Evolutionary conservation across 140 eudicot species (phyloP), one percentile per base, ranked within the genome.

Genomic region (Cichorium intybus): DNA sequence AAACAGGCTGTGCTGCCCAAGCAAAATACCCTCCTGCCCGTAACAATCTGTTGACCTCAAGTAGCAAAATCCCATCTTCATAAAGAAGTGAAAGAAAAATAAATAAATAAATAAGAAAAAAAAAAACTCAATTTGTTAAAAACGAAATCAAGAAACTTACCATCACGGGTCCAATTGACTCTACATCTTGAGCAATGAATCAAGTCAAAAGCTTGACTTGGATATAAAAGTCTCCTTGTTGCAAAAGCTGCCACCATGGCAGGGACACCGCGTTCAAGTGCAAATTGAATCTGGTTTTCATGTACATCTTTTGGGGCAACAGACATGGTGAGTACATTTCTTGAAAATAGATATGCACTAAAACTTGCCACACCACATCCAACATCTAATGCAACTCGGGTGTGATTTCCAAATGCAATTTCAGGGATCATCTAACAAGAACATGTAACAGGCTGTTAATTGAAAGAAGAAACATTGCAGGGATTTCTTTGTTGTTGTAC

Each of bases 351-450:
- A 84, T 88, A 92, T 2, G 99, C 99, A 41, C 95, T 95, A 67
- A 92, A 92, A 82, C 99, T 92, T n/a, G 99, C 99, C 28, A 92
- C 99, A 61, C 99, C 99, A 73, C 99, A 92, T 64, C 99, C 99
- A 53, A 88, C 93, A 69, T 92, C 99, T 77, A 92, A 75, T 28
- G 71, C 96, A 73, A 92, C 85, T 27, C 96, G 92, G 4, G 95
- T 85, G 50, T 72, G 91, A 52, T 55, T 75, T 53, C 99, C 99
- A 78, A 92, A 88, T n/a, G 95, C 84, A 60, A 92, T 85, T 20
- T 81, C 96, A 64, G 96, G 96, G 62, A 92, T 24, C 99, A 92
- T 88, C 99, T 92, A 70, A 29, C 65, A 55, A 68, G 26, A 34
- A 0, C 58, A 56, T 49, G 60, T 50, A 68, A 24, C 56, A 73